Base-by-base conservation (phyloP, 768 basidiomycete genomes). In the Kwoniella newhampshirensis region DNA sequence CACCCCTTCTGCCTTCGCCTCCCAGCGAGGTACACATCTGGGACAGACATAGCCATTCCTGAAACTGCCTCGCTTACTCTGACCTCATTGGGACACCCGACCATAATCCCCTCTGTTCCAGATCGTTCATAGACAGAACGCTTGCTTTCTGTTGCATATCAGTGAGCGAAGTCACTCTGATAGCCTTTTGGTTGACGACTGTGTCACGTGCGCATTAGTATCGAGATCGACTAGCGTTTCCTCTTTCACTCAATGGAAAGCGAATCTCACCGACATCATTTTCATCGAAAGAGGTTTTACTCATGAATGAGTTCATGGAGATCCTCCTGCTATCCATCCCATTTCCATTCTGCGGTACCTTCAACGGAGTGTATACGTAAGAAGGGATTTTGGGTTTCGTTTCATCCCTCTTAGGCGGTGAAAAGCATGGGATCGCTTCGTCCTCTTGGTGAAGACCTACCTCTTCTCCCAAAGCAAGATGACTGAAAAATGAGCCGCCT, bases 221-320 rank as follows among this genome's bases (percentile, higher is more conserved):
- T n/a, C n/a, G n/a, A n/a, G 5, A 49, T 26, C 23, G 27, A 5
- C 13, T 13, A 36, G 18, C 21, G 5, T 37, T n/a, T 37, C 18
- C n/a, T 8, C 36, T 49, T 18, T 23, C 37, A 43, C 17, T 5
- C 15, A 27, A 18, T 32, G 12, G 40, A 30, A 28, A 43, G 25
- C 17, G 21, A 17, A n/a, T 20, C 55, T 57, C 48, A 57, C 55
- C 55, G n/a, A 43, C 47, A n/a, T 57, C 55, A 9, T 40, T 51
- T 20, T 57, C 55, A 25, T 50, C 45, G 32, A 57, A 26, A 23
- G 47, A 42, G 15, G 47, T 28, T 25, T 57, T 39, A 21, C 44
- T 50, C 20, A 42, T 1, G 50, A 47, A 57, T 26, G 45, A 47
- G n/a, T 47, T 45, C 25, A 46, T 46, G 1, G 54, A 55, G 12